Conservation (phyloP, 495 filamentous ascomycete species). For the Aspergillus sclerotiicarbonarius region DNA sequence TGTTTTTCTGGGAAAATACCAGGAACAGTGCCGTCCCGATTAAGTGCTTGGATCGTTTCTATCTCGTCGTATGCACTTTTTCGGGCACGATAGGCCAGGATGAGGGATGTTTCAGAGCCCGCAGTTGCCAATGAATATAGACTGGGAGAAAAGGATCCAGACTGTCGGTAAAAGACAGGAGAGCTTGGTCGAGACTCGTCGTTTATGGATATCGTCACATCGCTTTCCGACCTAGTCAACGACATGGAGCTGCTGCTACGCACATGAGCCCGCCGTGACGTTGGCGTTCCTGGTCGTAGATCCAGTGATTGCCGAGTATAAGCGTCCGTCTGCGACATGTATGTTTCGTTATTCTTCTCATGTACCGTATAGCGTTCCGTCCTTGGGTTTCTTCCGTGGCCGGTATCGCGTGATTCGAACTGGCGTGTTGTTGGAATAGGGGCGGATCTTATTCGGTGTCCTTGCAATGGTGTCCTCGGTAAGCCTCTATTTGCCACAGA, state of each 20-base stretch:
- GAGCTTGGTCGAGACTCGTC: slow-evolving; percentile 34
- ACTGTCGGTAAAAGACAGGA: slow-evolving; percentile 29
- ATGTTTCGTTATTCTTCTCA: slow-evolving; percentile 54
- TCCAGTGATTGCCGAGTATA: slow-evolving; percentile 52
- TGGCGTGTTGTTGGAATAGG: slow-evolving; percentile 23
- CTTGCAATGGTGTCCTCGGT: slow-evolving; percentile 40
- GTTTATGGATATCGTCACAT: slow-evolving; percentile 32
- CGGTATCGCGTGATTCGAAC: slow-evolving; percentile 20
- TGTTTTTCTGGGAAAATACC: slow-evolving; percentile 67
- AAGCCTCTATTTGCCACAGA: slow-evolving; percentile 37
- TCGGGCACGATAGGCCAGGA: slow-evolving; percentile 53
- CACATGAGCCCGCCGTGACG: slow-evolving; percentile 42
- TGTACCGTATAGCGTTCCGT: slow-evolving; percentile 51
- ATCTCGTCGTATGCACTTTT: slow-evolving; percentile 56
- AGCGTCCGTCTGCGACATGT: slow-evolving; percentile 59
- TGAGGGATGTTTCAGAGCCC: slow-evolving; percentile 63
- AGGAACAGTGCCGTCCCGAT: slow-evolving; percentile 54
- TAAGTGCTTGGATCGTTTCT: slow-evolving; percentile 53
- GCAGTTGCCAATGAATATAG: slow-evolving; percentile 68
- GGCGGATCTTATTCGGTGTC: slow-evolving; percentile 21
- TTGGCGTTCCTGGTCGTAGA: slow-evolving; percentile 50
- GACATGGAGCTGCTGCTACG: slow-evolving; percentile 49
- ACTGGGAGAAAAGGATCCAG: slow-evolving; percentile 51
- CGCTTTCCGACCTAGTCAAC: slow-evolving; percentile 46
- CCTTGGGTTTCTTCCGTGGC: slow-evolving; percentile 29